These are phyloP conservation scores for Euphrasia confusa DNA, from an alignment of 257 asterid genomes.

Conservation along the genomic window DNA sequence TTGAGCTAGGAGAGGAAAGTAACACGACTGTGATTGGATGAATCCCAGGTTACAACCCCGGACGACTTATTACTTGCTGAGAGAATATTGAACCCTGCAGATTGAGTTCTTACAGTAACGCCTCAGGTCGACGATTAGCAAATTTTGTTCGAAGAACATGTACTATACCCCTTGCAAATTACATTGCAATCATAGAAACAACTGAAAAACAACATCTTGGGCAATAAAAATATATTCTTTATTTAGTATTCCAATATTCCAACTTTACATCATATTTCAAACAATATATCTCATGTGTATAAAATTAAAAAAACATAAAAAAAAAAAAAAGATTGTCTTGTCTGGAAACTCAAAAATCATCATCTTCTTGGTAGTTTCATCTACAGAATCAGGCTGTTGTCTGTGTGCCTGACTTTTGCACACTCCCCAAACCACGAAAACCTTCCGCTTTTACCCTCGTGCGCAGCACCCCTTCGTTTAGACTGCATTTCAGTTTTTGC, in stretches of 20 bases:
- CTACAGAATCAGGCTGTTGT: conserved; percentile 30
- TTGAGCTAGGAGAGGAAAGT: conserved; percentile 9
- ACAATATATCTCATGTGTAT: conserved; percentile 12
- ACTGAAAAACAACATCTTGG: too few species aligned
- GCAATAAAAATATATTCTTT: too few species aligned
- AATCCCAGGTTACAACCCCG: conserved; percentile 86
- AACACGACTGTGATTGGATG: conserved; percentile 15
- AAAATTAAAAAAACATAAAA: conserved; percentile 15
- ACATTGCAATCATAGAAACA: neutral
- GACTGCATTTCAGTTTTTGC: conserved; percentile 20
- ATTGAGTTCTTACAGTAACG: conserved; percentile 19
- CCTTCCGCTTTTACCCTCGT: conserved; percentile 29
- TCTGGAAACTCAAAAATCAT: neutral
- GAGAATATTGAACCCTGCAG: conserved; percentile 58
- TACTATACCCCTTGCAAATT: neutral
- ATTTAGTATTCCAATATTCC: neutral
- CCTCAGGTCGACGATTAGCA: neutral
- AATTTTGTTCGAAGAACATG: conserved; percentile 2
- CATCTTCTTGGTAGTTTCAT: conserved; percentile 19
- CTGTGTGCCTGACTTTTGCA: conserved; percentile 36
- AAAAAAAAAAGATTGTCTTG: neutral
- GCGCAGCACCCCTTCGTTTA: conserved; percentile 39
- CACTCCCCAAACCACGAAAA: conserved; percentile 60
- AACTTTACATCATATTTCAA: conserved; percentile 35
- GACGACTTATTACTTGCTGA: conserved; percentile 94